Base-by-base conservation (phyloP, 768 basidiomycete genomes). In the Lactifluus pinguis region DNA sequence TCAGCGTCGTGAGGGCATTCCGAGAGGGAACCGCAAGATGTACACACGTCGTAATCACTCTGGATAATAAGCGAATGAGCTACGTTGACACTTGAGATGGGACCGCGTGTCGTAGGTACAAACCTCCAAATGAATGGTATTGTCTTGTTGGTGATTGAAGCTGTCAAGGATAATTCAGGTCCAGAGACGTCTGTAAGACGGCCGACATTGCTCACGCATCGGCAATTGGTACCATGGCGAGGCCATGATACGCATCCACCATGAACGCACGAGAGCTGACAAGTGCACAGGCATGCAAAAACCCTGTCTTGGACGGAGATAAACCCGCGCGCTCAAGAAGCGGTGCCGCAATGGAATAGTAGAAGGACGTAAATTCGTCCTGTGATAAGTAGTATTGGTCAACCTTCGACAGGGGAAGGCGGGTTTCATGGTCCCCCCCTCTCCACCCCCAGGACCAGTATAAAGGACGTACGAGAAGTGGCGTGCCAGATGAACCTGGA, bases 191-290 rank as follows among this genome's bases (percentile, higher is more conserved):
- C 15, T 32, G 47, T 48, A 13, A 53, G 30, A 39, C 30, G 42
- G 6, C 19, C 39, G 42, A 30, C 34, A 41, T 57, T 9, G 79
- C 85, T 71, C 69, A 90, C 87, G 80, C 80, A 73, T 94, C 92
- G 36, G 89, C 89, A 64, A 92, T 80, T 4, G 92, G 91, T 19
- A 92, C 88, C 80, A 95, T 87, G 1, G 87, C 80, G 17, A 94
- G 74, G 6, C 83, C 83, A 69, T 92, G 90, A 69, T 83, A 93
- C 7, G 81, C 78, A 71, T 95, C 92, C 62, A 92, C 82, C 61
- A 89, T 75, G 72, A 95, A 95, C 3, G 90, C 86, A 42, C 92
- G 79, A 4, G 90, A 87, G 3, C 85, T 87, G 53, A 95, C 88
- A 38, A 93, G 78, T 2, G 80, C 74, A 66, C 80, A 83, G 10